phyloP scores from a whole-genome alignment of 768 basidiomycete species.

The Butyriboletus loyo region DNA sequence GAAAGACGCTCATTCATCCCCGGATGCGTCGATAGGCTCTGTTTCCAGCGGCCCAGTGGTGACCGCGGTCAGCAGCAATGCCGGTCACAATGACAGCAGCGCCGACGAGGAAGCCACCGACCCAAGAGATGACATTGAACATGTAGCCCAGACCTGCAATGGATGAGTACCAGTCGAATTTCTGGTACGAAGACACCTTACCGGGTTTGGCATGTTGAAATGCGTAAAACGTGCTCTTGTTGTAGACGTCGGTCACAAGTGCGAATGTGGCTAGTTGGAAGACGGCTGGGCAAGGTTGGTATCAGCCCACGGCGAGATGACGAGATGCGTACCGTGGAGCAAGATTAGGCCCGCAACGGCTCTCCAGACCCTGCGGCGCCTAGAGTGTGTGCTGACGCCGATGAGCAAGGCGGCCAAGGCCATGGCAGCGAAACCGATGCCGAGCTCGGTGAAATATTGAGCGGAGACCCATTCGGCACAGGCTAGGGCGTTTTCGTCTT shows the following conservation, averaged over 20 bases:
- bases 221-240: conserved; percentile 40
- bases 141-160: conserved; percentile 58
- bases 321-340: conserved; percentile 47
- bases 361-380: conserved; percentile 74
- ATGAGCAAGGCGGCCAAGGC: conserved; percentile 58
- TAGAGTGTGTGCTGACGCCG: conserved; percentile 69
- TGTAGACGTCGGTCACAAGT: conserved; percentile 61
- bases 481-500: conserved; percentile 52
- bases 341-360: conserved; percentile 63
- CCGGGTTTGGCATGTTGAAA: conserved; percentile 63
- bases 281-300: conserved; percentile 37
- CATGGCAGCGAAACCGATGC: conserved; percentile 59
- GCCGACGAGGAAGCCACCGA: conserved; percentile 49
- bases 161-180: background rate
- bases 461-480: conserved; percentile 74
- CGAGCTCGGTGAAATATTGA: conserved; percentile 60
- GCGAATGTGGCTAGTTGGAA: conserved; percentile 61
- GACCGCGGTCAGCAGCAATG: conserved; percentile 43
- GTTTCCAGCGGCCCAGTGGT: conserved; percentile 76
- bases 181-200: conserved; percentile 30
- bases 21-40: conserved; percentile 51
- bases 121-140: conserved; percentile 61
- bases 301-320: background rate
- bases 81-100: conserved; percentile 61
- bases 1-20: conserved; percentile 9